Evolutionary conservation across 768 basidiomycete genomes (phyloP).

Genomic region (Harrya chromipes): DNA sequence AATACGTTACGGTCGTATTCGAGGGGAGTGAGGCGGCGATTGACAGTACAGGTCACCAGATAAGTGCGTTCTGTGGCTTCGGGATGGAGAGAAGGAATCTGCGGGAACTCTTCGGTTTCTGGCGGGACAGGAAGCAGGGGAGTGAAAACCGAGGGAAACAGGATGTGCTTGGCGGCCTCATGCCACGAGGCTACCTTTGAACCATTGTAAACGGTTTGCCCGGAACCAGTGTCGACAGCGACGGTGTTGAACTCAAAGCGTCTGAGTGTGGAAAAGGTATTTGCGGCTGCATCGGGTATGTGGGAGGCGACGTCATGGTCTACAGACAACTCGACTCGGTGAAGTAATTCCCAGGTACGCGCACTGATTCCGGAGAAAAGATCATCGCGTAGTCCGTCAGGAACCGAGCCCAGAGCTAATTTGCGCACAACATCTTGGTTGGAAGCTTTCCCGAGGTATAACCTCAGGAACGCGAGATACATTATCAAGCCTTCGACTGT

Average conservation of each 20-base stretch:
- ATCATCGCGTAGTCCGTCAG: constrained; percentile 41
- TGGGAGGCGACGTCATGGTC: constrained; percentile 13
- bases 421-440: constrained; percentile 50
- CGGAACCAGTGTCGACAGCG: constrained; percentile 56
- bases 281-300: constrained; percentile 18
- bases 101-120: constrained; percentile 43
- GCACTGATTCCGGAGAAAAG: constrained; percentile 50
- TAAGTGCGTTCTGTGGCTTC: constrained; percentile 87
- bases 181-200: constrained; percentile 72
- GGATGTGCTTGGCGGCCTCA: constrained; percentile 80
- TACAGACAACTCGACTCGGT: constrained; percentile 48
- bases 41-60: constrained; percentile 91
- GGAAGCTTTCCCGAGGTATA: constrained; percentile 72
- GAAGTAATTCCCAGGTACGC: constrained; percentile 63
- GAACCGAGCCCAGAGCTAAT: constrained; percentile 46
- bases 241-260: constrained; percentile 73
- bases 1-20: constrained; percentile 99
- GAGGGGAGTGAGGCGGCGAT: constrained; percentile 88
- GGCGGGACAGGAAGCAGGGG: constrained; percentile 39
- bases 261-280: constrained; percentile 40
- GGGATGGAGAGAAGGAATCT: constrained; percentile 75
- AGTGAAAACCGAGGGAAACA: constrained; percentile 82
- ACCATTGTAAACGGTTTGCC: constrained; percentile 58
- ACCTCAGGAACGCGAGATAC: constrained; percentile 77
- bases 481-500: constrained; percentile 56